phyloP scores from a whole-genome alignment of 208 protist genomes.

The Trypanosoma vivax region DNA sequence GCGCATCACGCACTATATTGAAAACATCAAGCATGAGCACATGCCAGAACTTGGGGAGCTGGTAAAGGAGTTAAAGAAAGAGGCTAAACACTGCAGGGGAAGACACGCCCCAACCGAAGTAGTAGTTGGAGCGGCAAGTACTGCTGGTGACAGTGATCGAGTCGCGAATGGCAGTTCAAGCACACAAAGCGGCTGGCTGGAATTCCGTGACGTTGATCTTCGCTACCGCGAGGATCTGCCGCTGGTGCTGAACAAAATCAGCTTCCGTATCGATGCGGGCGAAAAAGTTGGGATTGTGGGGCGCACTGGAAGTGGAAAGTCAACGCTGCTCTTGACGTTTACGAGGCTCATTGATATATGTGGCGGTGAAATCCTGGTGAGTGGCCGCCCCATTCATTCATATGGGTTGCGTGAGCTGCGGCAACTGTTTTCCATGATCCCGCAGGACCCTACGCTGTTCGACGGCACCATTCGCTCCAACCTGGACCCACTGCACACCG shows the following conservation, averaged over 20 bases:
- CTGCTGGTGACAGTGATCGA: background rate
- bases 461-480: slow-evolving; percentile 69
- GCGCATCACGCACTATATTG: slow-evolving; percentile 58
- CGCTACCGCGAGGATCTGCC: slow-evolving; percentile 60
- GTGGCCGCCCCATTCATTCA: slow-evolving; percentile 24
- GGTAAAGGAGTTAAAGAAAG: slow-evolving; percentile 7
- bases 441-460: slow-evolving; percentile 81
- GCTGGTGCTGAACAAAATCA: slow-evolving; percentile 58
- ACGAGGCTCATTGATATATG: slow-evolving; percentile 61
- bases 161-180: no score
- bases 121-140: background rate
- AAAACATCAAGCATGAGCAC: slow-evolving; percentile 30
- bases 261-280: slow-evolving; percentile 36
- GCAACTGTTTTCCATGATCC: slow-evolving; percentile 71
- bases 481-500: slow-evolving; percentile 54
- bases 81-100: background rate
- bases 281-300: slow-evolving; percentile 85
- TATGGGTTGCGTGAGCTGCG: slow-evolving; percentile 47
- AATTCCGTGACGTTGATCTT: slow-evolving; percentile 58
- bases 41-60: slow-evolving; percentile 26
- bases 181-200: slow-evolving; percentile 47
- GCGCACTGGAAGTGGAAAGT: slow-evolving; percentile 83
- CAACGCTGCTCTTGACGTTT: slow-evolving; percentile 69
- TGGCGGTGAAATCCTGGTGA: slow-evolving; percentile 43
- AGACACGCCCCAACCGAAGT: background rate